These are phyloP conservation scores for Ceratocystis colombiana DNA, from an alignment of 2,329 filamentous ascomycete species.

Conservation along the genomic window DNA sequence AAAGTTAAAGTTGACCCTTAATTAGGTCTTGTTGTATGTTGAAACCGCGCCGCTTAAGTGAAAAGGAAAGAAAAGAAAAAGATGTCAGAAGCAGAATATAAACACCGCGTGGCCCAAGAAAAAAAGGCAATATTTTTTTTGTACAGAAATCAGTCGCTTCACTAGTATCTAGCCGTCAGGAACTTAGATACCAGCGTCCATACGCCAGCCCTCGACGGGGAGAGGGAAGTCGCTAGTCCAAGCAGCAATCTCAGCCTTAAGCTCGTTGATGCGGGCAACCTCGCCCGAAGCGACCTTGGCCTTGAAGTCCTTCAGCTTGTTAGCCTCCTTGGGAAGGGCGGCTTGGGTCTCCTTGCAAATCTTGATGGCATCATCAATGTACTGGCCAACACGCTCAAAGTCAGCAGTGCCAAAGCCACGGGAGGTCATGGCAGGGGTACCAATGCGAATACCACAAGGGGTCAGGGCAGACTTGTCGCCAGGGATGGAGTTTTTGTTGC, in stretches of 20 bases:
- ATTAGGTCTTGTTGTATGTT: conserved; percentile 23
- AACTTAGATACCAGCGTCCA: conserved; percentile 48
- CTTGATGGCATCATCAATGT: conserved; percentile 83
- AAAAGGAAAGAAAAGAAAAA: conserved; percentile 4
- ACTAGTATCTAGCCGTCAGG: neutral
- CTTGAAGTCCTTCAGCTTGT: conserved; percentile 99
- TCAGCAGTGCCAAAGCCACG: conserved; percentile 87
- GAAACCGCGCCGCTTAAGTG: conserved; percentile 16
- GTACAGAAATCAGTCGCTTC: neutral
- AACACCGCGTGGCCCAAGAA: neutral
- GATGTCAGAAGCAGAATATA: neutral
- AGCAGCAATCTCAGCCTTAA: conserved; percentile 77
- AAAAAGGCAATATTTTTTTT: neutral
- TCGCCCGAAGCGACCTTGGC: conserved; percentile 72
- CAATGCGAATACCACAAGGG: conserved; percentile 88
- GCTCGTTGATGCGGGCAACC: conserved; percentile 68
- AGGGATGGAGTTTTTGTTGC: conserved; percentile 98
- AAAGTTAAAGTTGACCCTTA: conserved; percentile 19
- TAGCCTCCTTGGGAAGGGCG: conserved; percentile 84
- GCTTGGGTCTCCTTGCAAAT: conserved; percentile 81
- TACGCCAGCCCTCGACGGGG: conserved; percentile 65
- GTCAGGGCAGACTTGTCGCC: conserved; percentile 96
- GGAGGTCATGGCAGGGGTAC: conserved; percentile 93
- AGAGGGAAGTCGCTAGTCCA: conserved; percentile 92
- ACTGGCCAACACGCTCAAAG: conserved; percentile 79